phyloP scores from a whole-genome alignment of 2,329 filamentous ascomycete genomes.

The Fusarium sp. region DNA sequence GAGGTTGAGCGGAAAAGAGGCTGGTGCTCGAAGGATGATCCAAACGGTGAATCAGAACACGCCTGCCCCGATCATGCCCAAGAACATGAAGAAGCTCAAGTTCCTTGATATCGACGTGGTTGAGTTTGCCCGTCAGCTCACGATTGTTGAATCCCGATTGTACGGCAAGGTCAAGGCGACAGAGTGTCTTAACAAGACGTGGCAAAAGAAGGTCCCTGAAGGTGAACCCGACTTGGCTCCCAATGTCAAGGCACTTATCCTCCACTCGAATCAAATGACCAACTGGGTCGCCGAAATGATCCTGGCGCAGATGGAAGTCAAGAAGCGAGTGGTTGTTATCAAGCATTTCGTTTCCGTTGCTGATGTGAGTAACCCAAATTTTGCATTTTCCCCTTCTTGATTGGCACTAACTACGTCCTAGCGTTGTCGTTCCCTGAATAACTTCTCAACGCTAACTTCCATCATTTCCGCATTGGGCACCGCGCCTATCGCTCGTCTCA shows the following conservation, averaged over 20 bases:
- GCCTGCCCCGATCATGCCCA: constrained; percentile 91
- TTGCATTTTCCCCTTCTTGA: background rate
- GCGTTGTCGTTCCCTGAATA: constrained; percentile 95
- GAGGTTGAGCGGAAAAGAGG: constrained; percentile 88
- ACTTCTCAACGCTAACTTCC: constrained; percentile 96
- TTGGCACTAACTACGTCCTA: constrained; percentile 55
- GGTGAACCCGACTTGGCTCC: constrained; percentile 87
- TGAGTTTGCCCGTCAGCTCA: constrained; percentile 97
- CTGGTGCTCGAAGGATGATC: constrained; percentile 85
- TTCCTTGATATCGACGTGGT: constrained; percentile 96
- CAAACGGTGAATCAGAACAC: constrained; percentile 86
- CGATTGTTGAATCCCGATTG: constrained; percentile 93
- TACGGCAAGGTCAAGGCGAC: constrained; percentile 97
- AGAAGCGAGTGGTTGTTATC: constrained; percentile 96
- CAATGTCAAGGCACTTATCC: constrained; percentile 95
- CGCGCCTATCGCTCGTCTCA: constrained; percentile 92
- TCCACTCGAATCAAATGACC: constrained; percentile 98
- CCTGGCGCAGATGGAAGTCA: constrained; percentile 91
- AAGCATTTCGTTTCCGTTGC: constrained; percentile 98
- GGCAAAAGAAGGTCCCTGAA: constrained; percentile 93
- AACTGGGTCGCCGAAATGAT: constrained; percentile 99
- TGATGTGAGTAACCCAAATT: constrained; percentile 75
- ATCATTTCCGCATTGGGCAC: constrained; percentile 97
- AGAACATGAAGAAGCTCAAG: constrained; percentile 99
- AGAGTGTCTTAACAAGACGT: constrained; percentile 98